phyloP scores from a whole-genome alignment of 1,284 basidiomycete genomes.

The Gomphus bonarii region DNA sequence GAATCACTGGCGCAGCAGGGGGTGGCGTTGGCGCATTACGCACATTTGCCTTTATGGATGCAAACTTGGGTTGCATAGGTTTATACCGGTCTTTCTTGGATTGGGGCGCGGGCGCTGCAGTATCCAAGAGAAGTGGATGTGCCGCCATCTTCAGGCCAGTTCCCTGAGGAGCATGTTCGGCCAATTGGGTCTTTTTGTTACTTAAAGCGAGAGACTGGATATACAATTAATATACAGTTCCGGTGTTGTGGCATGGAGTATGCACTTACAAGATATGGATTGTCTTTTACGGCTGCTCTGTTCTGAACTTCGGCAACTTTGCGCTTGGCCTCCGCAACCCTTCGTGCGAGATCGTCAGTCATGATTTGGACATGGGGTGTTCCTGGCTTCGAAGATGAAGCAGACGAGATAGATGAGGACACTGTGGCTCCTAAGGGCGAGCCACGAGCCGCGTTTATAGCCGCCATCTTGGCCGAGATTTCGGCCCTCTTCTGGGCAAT shows the following conservation, averaged over 20 bases:
- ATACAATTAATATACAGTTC: slow-evolving; percentile 1
- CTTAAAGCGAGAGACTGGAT: slow-evolving; percentile 39
- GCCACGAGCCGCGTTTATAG: slow-evolving; percentile 40
- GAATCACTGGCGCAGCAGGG: slow-evolving; percentile 22
- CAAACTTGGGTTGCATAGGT: slow-evolving; percentile 96
- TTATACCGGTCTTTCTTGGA: slow-evolving; percentile 87
- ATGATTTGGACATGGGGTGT: slow-evolving; percentile 30
- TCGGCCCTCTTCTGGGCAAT: slow-evolving; percentile 77
- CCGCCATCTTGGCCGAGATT: slow-evolving; percentile 75
- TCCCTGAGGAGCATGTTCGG: slow-evolving; percentile 61
- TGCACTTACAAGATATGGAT: slow-evolving; percentile 67
- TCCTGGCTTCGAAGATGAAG: slow-evolving; percentile 20
- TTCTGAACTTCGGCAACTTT: slow-evolving; percentile 72
- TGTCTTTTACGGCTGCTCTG: slow-evolving; percentile 62
- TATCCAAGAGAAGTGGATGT: slow-evolving; percentile 77
- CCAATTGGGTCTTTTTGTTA: slow-evolving; percentile 43
- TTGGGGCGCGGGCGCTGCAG: slow-evolving; percentile 43
- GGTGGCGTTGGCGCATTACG: slow-evolving; percentile 35
- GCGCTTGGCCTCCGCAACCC: slow-evolving; percentile 70
- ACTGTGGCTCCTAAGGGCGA: slow-evolving; percentile 25
- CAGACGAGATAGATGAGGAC: slow-evolving; percentile 22
- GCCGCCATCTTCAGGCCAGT: slow-evolving; percentile 83
- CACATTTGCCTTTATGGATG: slow-evolving; percentile 73
- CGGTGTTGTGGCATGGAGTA: neutral
- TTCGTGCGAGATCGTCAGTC: slow-evolving; percentile 54